Base-by-base conservation (phyloP, 371 early-diverging fungal genomes). In the Zychaea mexicana region DNA sequence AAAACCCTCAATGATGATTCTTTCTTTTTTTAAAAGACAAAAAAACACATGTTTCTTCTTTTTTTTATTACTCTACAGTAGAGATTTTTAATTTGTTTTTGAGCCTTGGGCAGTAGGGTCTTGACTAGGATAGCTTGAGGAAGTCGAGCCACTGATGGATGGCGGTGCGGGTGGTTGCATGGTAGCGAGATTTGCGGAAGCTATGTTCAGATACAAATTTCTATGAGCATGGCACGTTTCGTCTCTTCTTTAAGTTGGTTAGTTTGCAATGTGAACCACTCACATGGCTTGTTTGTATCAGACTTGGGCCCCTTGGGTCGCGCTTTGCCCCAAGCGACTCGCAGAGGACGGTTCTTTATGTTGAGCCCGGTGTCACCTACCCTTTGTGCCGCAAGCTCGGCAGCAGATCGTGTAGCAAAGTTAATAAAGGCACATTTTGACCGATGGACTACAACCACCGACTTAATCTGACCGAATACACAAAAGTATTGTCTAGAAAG, bases 401-500 rank as follows among this genome's bases (percentile, higher is more conserved):
- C 96, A 26, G 87, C 85, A 10, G 77, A 77, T 47, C 95, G 81
- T 13, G 88, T 84, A 4, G 84, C 82, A 71, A 84, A 98, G 74
- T 96, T 97, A 47, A 98, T 79, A 78, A 96, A 97, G 1, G 96
- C 97, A 66, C 93, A 94, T 57, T 87, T 83, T 26, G 89, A 85
- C 63, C 90, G 92, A 55, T 84, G 81, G 12, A 90, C 86, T 1
- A 96, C 79, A 4, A 92, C 88, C n/a, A 97, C 76, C 0, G 95
- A 94, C 72, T 93, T 93, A 68, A 97, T 84, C 64, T 94, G 94
- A 27, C 98, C 98, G 77, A 86, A 96, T 0, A 79, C 84, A 53
- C 85, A 82, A 71, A 96, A 98, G 64, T 86, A 80, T 12, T 78
- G 87, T 64, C 90, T 90, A 68, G 3, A 49, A 46, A 46, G 7